phyloP scores from a whole-genome alignment of 2,329 filamentous ascomycete genomes.

The Fusarium goolgardi region DNA sequence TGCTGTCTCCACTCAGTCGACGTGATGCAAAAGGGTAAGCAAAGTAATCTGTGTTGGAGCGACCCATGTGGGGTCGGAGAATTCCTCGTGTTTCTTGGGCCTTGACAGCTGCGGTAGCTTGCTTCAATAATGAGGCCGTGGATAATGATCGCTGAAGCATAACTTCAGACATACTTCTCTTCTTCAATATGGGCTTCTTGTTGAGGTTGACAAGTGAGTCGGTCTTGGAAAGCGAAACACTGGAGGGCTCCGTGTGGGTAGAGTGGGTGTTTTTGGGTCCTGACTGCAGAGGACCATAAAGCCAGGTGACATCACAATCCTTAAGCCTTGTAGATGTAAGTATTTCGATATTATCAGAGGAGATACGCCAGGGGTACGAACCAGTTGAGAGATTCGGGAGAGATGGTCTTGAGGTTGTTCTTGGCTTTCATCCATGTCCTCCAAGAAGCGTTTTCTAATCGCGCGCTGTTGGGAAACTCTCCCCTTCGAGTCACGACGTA shows the following conservation, averaged over 20 bases:
- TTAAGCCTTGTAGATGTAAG: conserved; percentile 77
- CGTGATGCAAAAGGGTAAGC: conserved; percentile 72
- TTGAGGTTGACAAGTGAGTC: conserved; percentile 72
- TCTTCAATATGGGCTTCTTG: conserved; percentile 95
- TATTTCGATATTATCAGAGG: conserved; percentile 17
- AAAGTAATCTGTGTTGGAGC: conserved; percentile 76
- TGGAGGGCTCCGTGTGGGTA: conserved; percentile 56
- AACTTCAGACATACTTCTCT: conserved; percentile 93
- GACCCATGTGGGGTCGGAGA: conserved; percentile 67
- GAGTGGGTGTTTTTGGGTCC: conserved; percentile 68
- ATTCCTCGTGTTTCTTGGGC: conserved; percentile 75
- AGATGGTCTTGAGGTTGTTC: conserved; percentile 85
- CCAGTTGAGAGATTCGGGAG: conserved; percentile 94
- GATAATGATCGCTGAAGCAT: conserved; percentile 93
- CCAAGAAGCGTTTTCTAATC: conserved; percentile 97
- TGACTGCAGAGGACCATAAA: conserved; percentile 91
- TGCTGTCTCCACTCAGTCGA: conserved; percentile 71
- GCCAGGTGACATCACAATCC: conserved; percentile 96
- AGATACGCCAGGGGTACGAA: conserved; percentile 53
- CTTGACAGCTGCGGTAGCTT: conserved; percentile 86
- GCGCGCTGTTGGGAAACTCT: conserved; percentile 81
- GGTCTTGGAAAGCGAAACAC: conserved; percentile 62
- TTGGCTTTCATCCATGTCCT: conserved; percentile 95
- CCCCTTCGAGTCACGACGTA: conserved; percentile 85
- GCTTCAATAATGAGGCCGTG: conserved; percentile 87